phyloP scores from a whole-genome alignment of 495 filamentous ascomycete genomes.

The Lophium mytilinum region DNA sequence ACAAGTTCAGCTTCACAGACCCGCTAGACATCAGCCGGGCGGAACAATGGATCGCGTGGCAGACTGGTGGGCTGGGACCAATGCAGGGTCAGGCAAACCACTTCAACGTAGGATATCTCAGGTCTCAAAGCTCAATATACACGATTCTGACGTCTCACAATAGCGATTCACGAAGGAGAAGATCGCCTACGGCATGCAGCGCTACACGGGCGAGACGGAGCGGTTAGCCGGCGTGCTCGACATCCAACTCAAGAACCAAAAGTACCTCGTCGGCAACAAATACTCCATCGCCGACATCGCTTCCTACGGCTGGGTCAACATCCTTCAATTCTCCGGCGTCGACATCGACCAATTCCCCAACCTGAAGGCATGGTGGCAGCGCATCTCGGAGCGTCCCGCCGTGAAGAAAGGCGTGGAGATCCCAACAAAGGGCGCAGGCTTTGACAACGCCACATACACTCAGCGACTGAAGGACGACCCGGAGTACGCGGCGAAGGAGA shows the following conservation, averaged over 20 bases:
- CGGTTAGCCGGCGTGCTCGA: constrained; percentile 33
- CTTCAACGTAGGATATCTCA: constrained; percentile 20
- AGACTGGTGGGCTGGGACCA: constrained; percentile 33
- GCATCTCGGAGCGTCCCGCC: constrained; percentile 27
- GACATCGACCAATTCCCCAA: constrained; percentile 30
- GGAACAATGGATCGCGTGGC: constrained; percentile 38
- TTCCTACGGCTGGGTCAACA: constrained; percentile 31
- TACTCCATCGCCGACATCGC: constrained; percentile 35
- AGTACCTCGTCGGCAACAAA: constrained; percentile 34
- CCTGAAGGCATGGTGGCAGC: constrained; percentile 29
- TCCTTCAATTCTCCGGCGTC: constrained; percentile 22
- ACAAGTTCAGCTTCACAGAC: constrained; percentile 34
- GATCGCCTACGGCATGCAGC: constrained; percentile 31
- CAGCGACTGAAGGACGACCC: constrained; percentile 28
- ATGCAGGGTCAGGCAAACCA: constrained; percentile 36
- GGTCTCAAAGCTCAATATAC: neutral
- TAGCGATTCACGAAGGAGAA: constrained; percentile 28
- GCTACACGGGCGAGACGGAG: constrained; percentile 34
- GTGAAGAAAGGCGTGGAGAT: constrained; percentile 28
- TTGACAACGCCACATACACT: constrained; percentile 21
- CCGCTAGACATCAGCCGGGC: constrained; percentile 26
- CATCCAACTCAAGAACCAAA: constrained; percentile 23
- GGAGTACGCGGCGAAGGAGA: constrained; percentile 28
- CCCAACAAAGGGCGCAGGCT: constrained; percentile 11
- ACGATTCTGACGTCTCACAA: neutral